Percentiles rank a stretch among this genome's conserved stretches.
Evolutionary conservation across 768 basidiomycete genomes (phyloP).

Genomic region (Rhodosporidiobolus sp.): DNA sequence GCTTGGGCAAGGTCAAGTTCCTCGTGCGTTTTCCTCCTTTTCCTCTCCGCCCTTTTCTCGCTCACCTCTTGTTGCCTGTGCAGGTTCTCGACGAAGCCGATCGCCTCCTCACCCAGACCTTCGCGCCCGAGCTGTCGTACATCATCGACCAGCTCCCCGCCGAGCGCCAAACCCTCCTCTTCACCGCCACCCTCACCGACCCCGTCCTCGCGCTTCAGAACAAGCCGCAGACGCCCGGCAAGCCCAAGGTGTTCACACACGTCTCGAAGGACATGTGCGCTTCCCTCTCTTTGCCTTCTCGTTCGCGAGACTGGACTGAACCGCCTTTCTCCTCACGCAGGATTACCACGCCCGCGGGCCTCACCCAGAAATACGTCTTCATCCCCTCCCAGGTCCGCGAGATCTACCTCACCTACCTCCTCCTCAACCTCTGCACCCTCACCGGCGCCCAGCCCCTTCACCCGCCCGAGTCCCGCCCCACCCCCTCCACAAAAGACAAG

Average conservation of each 20-base stretch:
- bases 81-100: slow-evolving; percentile 97
- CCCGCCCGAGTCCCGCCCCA: slow-evolving; percentile 63
- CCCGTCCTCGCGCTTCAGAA: slow-evolving; percentile 75
- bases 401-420: slow-evolving; percentile 80
- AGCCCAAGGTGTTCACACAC: slow-evolving; percentile 81
- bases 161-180: slow-evolving; percentile 90
- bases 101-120: slow-evolving; percentile 80
- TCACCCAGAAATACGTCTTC: slow-evolving; percentile 85
- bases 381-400: slow-evolving; percentile 94
- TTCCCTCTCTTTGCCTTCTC: neutral
- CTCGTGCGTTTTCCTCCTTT: slow-evolving; percentile 57
- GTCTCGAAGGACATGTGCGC: slow-evolving; percentile 69
- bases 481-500: slow-evolving; percentile 51
- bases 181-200: slow-evolving; percentile 89
- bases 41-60: neutral
- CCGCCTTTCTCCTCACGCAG: slow-evolving; percentile 51
- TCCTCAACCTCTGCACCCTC: slow-evolving; percentile 62
- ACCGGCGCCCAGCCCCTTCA: slow-evolving; percentile 66
- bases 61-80: neutral
- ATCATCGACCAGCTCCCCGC: slow-evolving; percentile 73
- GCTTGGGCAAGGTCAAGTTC: slow-evolving; percentile 76
- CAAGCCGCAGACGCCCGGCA: slow-evolving; percentile 72
- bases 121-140: slow-evolving; percentile 75
- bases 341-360: slow-evolving; percentile 79
- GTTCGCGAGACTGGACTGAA: neutral